These are phyloP conservation scores for Sporothrix dimorphospora DNA, from an alignment of 2,329 filamentous ascomycete genomes.

Conservation along the genomic window DNA sequence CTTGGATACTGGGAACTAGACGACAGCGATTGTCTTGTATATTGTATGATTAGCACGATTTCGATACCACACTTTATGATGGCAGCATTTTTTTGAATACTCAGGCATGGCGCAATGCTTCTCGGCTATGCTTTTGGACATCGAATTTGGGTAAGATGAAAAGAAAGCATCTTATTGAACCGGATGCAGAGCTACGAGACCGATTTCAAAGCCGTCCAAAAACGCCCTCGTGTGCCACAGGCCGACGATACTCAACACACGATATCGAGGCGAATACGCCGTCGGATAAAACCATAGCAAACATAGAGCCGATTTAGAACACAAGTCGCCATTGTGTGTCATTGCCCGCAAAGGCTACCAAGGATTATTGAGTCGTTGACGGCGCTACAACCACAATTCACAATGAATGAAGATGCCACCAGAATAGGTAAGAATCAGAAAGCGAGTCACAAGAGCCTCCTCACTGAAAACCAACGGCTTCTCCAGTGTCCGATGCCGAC, in stretches of 20 bases:
- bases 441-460: background rate
- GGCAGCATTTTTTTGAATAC: background rate
- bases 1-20: background rate
- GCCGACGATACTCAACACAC: too few relatives aligned
- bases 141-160: too few relatives aligned
- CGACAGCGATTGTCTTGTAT: conserved; percentile 1
- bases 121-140: background rate
- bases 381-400: background rate
- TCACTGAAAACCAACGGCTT: background rate
- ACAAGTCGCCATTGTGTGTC: too few relatives aligned
- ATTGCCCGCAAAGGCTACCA: too few relatives aligned
- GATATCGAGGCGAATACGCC: too few relatives aligned
- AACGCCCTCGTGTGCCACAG: too few relatives aligned
- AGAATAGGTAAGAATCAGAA: background rate
- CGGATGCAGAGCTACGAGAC: too few relatives aligned
- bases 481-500: background rate
- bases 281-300: too few relatives aligned
- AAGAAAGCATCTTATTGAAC: too few relatives aligned
- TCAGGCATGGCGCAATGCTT: background rate
- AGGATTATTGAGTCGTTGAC: background rate
- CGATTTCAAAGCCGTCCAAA: too few relatives aligned
- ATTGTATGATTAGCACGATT: conserved; percentile 16
- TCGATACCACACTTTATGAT: conserved; percentile 14
- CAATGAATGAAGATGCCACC: background rate
- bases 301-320: too few relatives aligned